Evolutionary conservation across 306 rosid genomes (phyloP).

Genomic region (Trifolium fragiferum): DNA sequence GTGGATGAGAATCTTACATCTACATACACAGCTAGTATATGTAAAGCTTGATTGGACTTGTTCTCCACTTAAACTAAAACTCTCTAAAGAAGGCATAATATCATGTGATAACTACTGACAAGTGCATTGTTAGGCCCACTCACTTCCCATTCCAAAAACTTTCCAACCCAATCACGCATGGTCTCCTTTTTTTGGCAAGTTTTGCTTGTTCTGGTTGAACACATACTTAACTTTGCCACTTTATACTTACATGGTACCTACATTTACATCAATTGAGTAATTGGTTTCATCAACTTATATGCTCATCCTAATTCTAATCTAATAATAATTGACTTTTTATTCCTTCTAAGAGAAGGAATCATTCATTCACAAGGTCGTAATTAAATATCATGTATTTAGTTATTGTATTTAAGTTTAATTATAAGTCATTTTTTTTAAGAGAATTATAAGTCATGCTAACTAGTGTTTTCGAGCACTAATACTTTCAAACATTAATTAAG

Average conservation of each 20-base stretch:
- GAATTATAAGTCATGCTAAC: too few species aligned
- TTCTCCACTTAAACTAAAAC: background rate
- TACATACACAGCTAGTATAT: background rate
- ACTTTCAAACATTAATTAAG: too few species aligned
- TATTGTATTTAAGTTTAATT: too few species aligned
- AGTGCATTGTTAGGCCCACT: constrained; percentile 29
- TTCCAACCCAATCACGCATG: constrained; percentile 39
- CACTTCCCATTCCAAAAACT: constrained; percentile 14
- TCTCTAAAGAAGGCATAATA: constrained; percentile 1
- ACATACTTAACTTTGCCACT: constrained; percentile 8
- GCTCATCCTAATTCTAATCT: constrained; percentile 13
- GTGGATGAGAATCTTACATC: background rate
- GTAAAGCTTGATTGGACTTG: constrained; percentile 29
- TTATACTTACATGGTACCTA: too few species aligned
- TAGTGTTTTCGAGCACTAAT: too few species aligned
- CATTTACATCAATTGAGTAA: background rate
- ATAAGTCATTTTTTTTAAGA: too few species aligned
- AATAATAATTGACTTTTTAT: background rate
- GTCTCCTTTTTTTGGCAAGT: constrained; percentile 18
- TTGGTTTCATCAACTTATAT: constrained; percentile 19
- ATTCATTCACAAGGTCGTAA: background rate
- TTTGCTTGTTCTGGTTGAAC: constrained; percentile 37
- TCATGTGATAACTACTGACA: constrained; percentile 2
- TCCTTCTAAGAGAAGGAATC: background rate
- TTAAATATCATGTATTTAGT: too few species aligned